phyloP scores from a whole-genome alignment of 768 basidiomycete species.

The Trametes cinnabarina region DNA sequence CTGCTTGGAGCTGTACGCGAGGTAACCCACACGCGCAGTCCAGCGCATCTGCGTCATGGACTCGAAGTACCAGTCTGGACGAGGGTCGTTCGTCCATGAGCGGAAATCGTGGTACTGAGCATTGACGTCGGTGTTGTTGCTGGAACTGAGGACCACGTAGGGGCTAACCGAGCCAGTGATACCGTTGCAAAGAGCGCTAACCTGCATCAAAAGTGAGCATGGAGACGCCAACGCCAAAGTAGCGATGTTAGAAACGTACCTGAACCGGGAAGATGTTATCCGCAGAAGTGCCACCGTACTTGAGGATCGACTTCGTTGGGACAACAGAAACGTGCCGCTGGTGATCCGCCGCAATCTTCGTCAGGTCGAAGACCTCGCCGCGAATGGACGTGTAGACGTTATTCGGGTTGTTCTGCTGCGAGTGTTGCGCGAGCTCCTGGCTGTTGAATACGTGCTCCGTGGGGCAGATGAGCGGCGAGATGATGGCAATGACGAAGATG shows the following conservation, averaged over 20 bases:
- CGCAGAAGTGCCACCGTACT: slow-evolving; percentile 78
- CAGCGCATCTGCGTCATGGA: slow-evolving; percentile 92
- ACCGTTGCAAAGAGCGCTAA: slow-evolving; percentile 91
- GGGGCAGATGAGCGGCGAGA: slow-evolving; percentile 90
- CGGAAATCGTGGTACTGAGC: slow-evolving; percentile 96
- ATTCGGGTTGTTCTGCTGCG: slow-evolving; percentile 57
- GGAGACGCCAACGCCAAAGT: neutral
- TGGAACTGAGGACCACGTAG: slow-evolving; percentile 73
- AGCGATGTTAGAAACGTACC: slow-evolving; percentile 36
- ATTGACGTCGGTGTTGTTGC: slow-evolving; percentile 75
- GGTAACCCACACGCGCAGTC: slow-evolving; percentile 81
- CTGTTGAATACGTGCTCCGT: slow-evolving; percentile 87
- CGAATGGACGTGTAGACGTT: slow-evolving; percentile 82
- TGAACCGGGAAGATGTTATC: slow-evolving; percentile 92
- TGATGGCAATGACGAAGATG: slow-evolving; percentile 88
- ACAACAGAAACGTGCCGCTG: slow-evolving; percentile 68
- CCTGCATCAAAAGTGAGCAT: slow-evolving; percentile 41
- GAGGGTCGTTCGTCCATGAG: slow-evolving; percentile 77
- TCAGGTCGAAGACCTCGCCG: slow-evolving; percentile 93
- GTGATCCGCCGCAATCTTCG: slow-evolving; percentile 64
- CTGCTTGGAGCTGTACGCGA: slow-evolving; percentile 78
- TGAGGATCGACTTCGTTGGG: slow-evolving; percentile 66
- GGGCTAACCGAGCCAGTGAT: slow-evolving; percentile 70
- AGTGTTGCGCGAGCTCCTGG: slow-evolving; percentile 73
- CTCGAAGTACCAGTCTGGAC: slow-evolving; percentile 99